Evolutionary conservation across 495 filamentous ascomycete genomes (phyloP).

Genomic region (Aspergillus bertholletiae): DNA sequence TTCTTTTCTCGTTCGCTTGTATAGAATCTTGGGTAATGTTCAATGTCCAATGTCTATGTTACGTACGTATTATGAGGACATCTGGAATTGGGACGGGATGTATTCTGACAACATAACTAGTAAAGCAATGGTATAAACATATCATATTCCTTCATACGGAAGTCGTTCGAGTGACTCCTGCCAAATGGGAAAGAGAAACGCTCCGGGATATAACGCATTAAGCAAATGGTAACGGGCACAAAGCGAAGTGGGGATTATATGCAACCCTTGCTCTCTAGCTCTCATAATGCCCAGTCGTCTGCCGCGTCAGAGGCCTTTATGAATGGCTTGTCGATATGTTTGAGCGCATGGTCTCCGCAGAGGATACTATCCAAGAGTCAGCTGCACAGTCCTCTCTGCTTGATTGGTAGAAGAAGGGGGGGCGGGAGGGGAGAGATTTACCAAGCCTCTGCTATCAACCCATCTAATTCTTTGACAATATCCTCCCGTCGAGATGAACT

Average conservation of each 20-base stretch:
- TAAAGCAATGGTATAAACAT: neutral
- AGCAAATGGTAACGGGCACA: neutral
- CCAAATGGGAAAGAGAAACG: neutral
- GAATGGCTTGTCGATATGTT: constrained; percentile 89
- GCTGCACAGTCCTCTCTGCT: constrained; percentile 9
- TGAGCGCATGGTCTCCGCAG: constrained; percentile 92
- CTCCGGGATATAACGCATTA: neutral
- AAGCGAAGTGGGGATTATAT: neutral
- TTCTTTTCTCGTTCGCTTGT: neutral
- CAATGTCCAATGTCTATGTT: no score
- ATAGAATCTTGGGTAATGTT: neutral
- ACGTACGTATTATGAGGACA: no score
- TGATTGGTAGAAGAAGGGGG: neutral
- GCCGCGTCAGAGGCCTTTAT: constrained; percentile 63
- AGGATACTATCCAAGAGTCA: constrained; percentile 51
- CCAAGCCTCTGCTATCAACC: constrained; percentile 76
- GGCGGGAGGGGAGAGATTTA: constrained; percentile 37
- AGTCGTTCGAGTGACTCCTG: neutral
- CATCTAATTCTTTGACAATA: constrained; percentile 85
- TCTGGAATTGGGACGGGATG: neutral
- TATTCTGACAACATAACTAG: neutral
- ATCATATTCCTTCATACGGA: neutral
- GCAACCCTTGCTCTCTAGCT: neutral
- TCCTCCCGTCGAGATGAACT: constrained; percentile 67
- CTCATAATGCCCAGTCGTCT: constrained; percentile 80